Percentiles rank a stretch among this genome's conserved stretches.
These are phyloP conservation scores for Kazachstania africana DNA, from an alignment of 805 yeast genomes.

Conservation along the genomic window DNA sequence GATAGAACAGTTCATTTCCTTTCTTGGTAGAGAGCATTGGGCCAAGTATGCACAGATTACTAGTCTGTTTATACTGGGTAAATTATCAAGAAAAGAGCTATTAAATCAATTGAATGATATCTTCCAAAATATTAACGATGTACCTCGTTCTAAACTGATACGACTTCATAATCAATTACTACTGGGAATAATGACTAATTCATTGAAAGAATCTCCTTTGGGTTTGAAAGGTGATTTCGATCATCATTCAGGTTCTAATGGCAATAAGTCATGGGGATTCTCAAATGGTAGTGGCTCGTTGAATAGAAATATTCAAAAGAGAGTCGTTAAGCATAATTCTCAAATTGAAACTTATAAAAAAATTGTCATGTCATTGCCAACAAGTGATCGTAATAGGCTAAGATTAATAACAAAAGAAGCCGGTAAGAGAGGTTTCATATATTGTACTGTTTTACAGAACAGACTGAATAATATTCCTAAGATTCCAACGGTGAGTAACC, in stretches of 20 bases:
- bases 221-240: too few species aligned
- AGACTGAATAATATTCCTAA: constrained; percentile 56
- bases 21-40: constrained; percentile 68
- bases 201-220: constrained; percentile 65
- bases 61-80: constrained; percentile 66
- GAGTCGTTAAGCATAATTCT: constrained; percentile 37
- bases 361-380: constrained; percentile 76
- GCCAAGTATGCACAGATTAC: constrained; percentile 72
- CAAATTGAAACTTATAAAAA: constrained; percentile 76
- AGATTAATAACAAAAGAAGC: constrained; percentile 74
- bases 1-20: constrained; percentile 60
- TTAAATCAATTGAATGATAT: constrained; percentile 46
- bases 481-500: constrained; percentile 52
- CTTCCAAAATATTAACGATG: constrained; percentile 19
- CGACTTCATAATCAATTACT: constrained; percentile 70
- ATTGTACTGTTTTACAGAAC: constrained; percentile 54
- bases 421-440: constrained; percentile 66
- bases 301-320: constrained; percentile 30
- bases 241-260: too few species aligned
- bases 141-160: constrained; percentile 10
- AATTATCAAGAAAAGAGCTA: constrained; percentile 65
- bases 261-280: constrained; percentile 51
- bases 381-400: constrained; percentile 73
- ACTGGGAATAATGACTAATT: constrained; percentile 72
- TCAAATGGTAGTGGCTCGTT: constrained; percentile 28